Percentiles rank a stretch among this genome's conserved stretches.
phyloP scores from a whole-genome alignment of 2,329 filamentous ascomycete species.

The Neofusicoccum kwambonambiense region DNA sequence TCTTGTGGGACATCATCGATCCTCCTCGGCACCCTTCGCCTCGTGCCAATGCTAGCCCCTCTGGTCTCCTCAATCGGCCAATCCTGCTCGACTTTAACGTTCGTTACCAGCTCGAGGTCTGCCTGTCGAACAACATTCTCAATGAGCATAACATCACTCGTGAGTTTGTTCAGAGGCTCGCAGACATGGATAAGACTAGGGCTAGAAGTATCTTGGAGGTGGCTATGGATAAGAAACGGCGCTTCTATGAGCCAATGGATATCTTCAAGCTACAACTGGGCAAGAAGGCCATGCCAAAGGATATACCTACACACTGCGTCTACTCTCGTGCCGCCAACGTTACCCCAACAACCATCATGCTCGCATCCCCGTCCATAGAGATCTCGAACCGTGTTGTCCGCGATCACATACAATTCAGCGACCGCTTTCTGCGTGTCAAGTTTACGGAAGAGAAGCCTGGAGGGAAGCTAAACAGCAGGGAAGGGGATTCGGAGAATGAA shows the following conservation, averaged over 20 bases:
- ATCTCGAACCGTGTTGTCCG: slow-evolving; percentile 85
- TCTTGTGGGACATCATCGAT: slow-evolving; percentile 30
- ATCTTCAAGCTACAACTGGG: slow-evolving; percentile 59
- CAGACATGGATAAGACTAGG: slow-evolving; percentile 48
- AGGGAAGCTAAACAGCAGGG: slow-evolving; percentile 32
- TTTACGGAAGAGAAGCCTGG: slow-evolving; percentile 77
- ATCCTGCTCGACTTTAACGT: slow-evolving; percentile 63
- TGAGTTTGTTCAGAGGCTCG: slow-evolving; percentile 66
- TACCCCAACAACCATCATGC: slow-evolving; percentile 80
- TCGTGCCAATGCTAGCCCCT: background rate
- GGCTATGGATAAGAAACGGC: slow-evolving; percentile 62
- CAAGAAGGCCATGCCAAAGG: slow-evolving; percentile 45
- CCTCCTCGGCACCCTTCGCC: background rate
- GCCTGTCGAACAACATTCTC: slow-evolving; percentile 75
- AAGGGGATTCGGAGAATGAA: slow-evolving; percentile 42
- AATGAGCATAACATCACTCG: slow-evolving; percentile 71
- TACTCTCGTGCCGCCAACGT: slow-evolving; percentile 74
- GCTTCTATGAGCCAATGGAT: slow-evolving; percentile 67
- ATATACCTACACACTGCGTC: slow-evolving; percentile 69
- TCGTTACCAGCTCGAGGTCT: slow-evolving; percentile 89
- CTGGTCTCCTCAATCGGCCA: background rate
- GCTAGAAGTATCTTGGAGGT: slow-evolving; percentile 72
- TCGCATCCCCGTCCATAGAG: slow-evolving; percentile 75
- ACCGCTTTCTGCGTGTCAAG: slow-evolving; percentile 84
- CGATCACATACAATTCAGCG: slow-evolving; percentile 64